Evolutionary conservation across 495 filamentous ascomycete species (phyloP).

Genomic region (Penicillium atrosanguineum): DNA sequence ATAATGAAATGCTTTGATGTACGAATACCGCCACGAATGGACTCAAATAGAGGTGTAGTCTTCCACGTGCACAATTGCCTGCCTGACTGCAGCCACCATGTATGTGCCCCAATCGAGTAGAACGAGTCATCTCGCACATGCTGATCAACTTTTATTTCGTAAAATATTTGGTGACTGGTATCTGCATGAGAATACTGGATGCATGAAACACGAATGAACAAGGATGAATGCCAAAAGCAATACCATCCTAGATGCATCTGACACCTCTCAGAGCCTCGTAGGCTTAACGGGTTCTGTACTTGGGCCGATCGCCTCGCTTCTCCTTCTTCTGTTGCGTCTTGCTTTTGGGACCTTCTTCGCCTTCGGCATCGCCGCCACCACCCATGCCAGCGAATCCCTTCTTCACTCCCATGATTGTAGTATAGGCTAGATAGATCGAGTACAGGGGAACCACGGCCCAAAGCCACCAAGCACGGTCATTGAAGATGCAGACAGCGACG

Average conservation of each 20-base stretch:
- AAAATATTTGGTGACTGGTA: neutral
- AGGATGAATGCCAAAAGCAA: neutral
- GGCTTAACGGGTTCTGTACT: conserved; percentile 32
- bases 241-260: neutral
- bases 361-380: conserved; percentile 26
- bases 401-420: conserved; percentile 60
- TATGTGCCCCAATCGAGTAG: neutral
- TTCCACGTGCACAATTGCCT: too few species aligned
- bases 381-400: conserved; percentile 62
- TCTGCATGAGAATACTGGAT: neutral
- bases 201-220: neutral
- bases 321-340: conserved; percentile 64
- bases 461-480: conserved; percentile 75
- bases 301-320: conserved; percentile 52
- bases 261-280: neutral
- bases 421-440: conserved; percentile 65
- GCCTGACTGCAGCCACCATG: too few species aligned
- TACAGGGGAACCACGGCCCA: conserved; percentile 70
- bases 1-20: conserved; percentile 14
- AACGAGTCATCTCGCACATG: neutral
- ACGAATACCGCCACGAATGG: neutral
- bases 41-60: neutral
- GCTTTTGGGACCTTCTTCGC: conserved; percentile 39
- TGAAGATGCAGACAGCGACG: conserved; percentile 61
- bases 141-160: neutral